Conservation (phyloP, 257 asterid species). For the Orobanche coerulescens region DNA sequence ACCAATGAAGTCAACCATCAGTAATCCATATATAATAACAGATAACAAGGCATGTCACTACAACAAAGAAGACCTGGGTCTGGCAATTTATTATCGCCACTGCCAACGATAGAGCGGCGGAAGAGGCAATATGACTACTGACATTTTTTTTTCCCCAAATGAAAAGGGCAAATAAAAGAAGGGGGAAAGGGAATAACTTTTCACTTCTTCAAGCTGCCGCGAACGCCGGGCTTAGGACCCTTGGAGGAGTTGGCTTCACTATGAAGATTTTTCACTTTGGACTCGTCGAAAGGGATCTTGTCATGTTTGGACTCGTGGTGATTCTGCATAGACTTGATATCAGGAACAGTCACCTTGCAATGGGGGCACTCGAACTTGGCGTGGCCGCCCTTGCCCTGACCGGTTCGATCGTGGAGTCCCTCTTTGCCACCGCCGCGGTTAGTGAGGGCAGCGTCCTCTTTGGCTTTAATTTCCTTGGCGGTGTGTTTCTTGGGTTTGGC, state of each 20-base stretch:
- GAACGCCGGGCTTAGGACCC: slow-evolving; percentile 73
- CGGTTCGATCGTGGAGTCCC: slow-evolving; percentile 63
- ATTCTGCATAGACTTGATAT: slow-evolving; percentile 79
- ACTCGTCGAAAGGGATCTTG: slow-evolving; percentile 67
- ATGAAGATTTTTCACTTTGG: slow-evolving; percentile 61
- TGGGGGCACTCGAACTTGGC: slow-evolving; percentile 83
- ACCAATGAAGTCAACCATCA: neutral
- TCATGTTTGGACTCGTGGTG: slow-evolving; percentile 87
- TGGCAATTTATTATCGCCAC: neutral
- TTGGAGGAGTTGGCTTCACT: slow-evolving; percentile 34
- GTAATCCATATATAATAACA: slow-evolving; percentile 19
- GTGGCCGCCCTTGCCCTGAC: slow-evolving; percentile 72
- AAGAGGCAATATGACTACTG: neutral
- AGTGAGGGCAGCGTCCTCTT: slow-evolving; percentile 72
- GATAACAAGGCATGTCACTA: slow-evolving; percentile 2
- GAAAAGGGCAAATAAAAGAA: neutral
- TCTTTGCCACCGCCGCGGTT: slow-evolving; percentile 90
- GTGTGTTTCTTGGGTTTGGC: slow-evolving; percentile 96
- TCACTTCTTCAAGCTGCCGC: slow-evolving; percentile 81
- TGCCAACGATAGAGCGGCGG: no score
- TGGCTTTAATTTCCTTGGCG: slow-evolving; percentile 70
- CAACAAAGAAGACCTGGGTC: neutral
- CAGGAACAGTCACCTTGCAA: slow-evolving; percentile 79
- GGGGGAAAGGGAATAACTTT: slow-evolving; percentile 10
- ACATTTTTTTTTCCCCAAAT: neutral